Evolutionary conservation across 2,329 filamentous ascomycete genomes (phyloP), one percentile per base, ranked within the genome.

Genomic region (Nigrograna mackinnonii): DNA sequence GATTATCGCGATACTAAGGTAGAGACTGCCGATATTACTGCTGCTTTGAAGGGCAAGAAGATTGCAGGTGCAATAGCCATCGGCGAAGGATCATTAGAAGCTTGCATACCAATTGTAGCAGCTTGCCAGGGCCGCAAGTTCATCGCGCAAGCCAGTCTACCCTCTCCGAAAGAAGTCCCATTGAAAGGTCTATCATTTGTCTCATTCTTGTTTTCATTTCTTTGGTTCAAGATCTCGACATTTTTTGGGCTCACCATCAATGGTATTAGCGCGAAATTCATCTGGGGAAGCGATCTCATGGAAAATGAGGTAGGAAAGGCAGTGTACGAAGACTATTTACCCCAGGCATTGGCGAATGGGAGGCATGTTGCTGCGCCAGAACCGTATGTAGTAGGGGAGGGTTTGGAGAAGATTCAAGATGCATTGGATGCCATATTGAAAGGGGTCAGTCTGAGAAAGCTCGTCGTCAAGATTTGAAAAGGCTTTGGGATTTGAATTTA

Each of bases 1-100:
- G 75, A 80, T 57, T 80, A 81, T 63, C n/a, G n/a, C n/a, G 66
- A 65, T 20, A 65, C 66, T 20, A 60, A 69, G 1, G 66, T 64
- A 9, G 34, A 41, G 2, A 55, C 64, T 18, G 48, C 59, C 4
- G 60, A 71, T 12, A 60, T 71, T n/a, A 58, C 68, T n/a, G 41
- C 42, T 4, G 57, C 58, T 3, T 50, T 72, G 42, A 60, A 68
- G 39, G 60, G 59, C 3, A 61, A 59, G 28, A 57, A 61, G 13
- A 66, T 65, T 30, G 57, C 49, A 2, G 70, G 70, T 5, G 54
- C 66, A 22, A 60, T 70, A 39, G 69, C 71, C 33, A 52, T 57
- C 20, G 58, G 49, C 17, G 52, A 55, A 20, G 62, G 54, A 13
- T 35, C 49, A 26, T n/a, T n/a, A n/a, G n/a, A n/a, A n/a, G 47